phyloP scores from a whole-genome alignment of 208 protist species.

The Zelonia costaricensis region DNA sequence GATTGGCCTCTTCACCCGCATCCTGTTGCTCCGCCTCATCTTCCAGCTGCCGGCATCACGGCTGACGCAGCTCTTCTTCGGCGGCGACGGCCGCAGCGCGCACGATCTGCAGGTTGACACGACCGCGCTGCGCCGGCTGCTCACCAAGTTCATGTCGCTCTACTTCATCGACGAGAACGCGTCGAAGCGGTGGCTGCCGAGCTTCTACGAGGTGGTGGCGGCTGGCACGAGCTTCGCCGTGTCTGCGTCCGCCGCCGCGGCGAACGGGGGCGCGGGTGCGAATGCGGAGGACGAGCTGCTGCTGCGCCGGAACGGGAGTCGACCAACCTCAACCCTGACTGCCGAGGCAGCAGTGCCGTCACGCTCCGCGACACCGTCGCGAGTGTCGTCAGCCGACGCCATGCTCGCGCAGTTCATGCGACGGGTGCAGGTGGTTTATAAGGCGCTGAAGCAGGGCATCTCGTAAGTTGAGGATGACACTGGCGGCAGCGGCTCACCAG shows the following conservation, averaged over 20 bases:
- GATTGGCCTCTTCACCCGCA: constrained; percentile 75
- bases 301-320: constrained; percentile 3
- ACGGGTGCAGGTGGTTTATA: constrained; percentile 69
- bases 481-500: too few relatives aligned
- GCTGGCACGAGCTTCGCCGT: constrained; percentile 59
- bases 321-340: constrained; percentile 15
- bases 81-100: constrained; percentile 60
- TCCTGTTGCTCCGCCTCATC: constrained; percentile 74
- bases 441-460: constrained; percentile 74
- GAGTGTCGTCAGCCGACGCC: constrained; percentile 15
- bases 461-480: too few relatives aligned
- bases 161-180: constrained; percentile 79
- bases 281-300: not conserved
- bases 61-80: constrained; percentile 80
- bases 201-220: constrained; percentile 77
- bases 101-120: constrained; percentile 69
- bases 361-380: not conserved
- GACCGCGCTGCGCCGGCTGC: constrained; percentile 39
- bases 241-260: not conserved
- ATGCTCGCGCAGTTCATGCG: constrained; percentile 52
- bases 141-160: constrained; percentile 58
- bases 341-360: constrained; percentile 1
- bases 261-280: not conserved
- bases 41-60: constrained; percentile 50
- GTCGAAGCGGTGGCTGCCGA: constrained; percentile 62